Evolutionary conservation across 805 yeast species (phyloP), one percentile per base, ranked within the genome.

Genomic region (Metschnikowia hibisci): DNA sequence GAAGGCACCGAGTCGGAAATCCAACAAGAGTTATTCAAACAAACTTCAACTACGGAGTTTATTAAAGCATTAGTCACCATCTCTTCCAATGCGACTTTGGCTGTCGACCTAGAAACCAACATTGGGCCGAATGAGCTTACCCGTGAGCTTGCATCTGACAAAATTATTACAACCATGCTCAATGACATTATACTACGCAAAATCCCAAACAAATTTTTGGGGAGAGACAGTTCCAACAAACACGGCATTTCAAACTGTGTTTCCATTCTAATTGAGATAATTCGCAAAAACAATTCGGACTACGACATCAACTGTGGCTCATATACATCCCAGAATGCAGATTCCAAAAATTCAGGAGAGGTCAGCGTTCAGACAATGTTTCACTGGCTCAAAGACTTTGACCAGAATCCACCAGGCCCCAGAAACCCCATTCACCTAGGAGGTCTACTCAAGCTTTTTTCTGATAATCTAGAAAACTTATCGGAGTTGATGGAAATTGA

Each of bases 51-150:
- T 0, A 95, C 96, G 16, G 99, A 93, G 60, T 93, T 93, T 58
- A 69, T 93, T 41, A 93, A 93, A 60, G 97, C 98, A 0, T 81
- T 93, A 56, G 85, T 93, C 28, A 84, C 97, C 2, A 87, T 93
- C 26, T 87, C 96, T 33, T 96, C 97, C 6, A 93, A 91, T 57
- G 64, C 73, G 3, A 71, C 75, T 3, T 54, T 71, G 36, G 89
- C 86, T 6, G 87, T 86, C 46, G 85, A 88, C 34, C 88, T 88
- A 45, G 90, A 87, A 50, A 85, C 96, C 2, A 86, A 95, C 8
- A 87, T 93, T 42, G 99, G 99, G 1, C 98, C 99, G 2, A 93
- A 93, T 59, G 96, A 88, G 59, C 72, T 93, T 30, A 88, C 96
- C 3, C 76, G 99, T 51, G 91, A 91, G 62, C 72, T 93, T 26